A percentile compares a stretch with the other conserved stretches of the same genome.
Conservation (phyloP, 2,329 filamentous ascomycete genomes). For the Xylaria sp. region DNA sequence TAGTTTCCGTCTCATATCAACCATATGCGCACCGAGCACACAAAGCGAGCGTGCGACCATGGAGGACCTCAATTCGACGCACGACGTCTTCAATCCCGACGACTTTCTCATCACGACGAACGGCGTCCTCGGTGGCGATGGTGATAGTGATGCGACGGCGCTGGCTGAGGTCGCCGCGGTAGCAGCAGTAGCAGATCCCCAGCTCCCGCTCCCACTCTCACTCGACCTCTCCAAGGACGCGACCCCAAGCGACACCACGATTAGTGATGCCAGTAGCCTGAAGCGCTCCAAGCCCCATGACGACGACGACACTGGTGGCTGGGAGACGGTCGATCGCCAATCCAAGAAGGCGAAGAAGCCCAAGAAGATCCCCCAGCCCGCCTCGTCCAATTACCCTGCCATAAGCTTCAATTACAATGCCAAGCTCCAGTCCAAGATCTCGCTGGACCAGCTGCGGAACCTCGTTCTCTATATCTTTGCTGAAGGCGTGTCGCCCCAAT, state of each 20-base stretch:
- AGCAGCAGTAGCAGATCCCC: slow-evolving; percentile 20
- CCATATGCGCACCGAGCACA: slow-evolving; percentile 17
- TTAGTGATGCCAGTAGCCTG: slow-evolving; percentile 51
- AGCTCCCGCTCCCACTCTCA: slow-evolving; percentile 16
- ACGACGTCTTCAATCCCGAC: slow-evolving; percentile 37
- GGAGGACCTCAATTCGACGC: slow-evolving; percentile 36
- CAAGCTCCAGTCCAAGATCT: slow-evolving; percentile 70
- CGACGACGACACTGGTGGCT: slow-evolving; percentile 53
- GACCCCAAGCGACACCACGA: slow-evolving; percentile 35
- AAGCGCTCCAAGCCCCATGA: slow-evolving; percentile 63
- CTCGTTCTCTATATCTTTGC: slow-evolving; percentile 74
- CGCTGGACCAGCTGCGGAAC: slow-evolving; percentile 70
- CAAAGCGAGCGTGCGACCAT: slow-evolving; percentile 23
- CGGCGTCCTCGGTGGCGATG: slow-evolving; percentile 24
- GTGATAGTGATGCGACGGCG: slow-evolving; percentile 18
- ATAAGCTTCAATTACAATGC: slow-evolving; percentile 67
- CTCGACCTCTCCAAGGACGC: slow-evolving; percentile 38
- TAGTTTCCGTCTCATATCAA: background rate
- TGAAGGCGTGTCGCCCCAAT: slow-evolving; percentile 71
- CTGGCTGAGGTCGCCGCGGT: slow-evolving; percentile 21
- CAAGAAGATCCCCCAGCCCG: slow-evolving; percentile 68
- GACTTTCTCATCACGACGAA: slow-evolving; percentile 36
- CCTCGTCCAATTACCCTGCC: slow-evolving; percentile 67
- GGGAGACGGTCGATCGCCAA: slow-evolving; percentile 64
- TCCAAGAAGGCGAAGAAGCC: slow-evolving; percentile 62